Evolutionary conservation across 768 basidiomycete genomes (phyloP), one percentile per base, ranked within the genome.

Genomic region (Suillus hirtellus): DNA sequence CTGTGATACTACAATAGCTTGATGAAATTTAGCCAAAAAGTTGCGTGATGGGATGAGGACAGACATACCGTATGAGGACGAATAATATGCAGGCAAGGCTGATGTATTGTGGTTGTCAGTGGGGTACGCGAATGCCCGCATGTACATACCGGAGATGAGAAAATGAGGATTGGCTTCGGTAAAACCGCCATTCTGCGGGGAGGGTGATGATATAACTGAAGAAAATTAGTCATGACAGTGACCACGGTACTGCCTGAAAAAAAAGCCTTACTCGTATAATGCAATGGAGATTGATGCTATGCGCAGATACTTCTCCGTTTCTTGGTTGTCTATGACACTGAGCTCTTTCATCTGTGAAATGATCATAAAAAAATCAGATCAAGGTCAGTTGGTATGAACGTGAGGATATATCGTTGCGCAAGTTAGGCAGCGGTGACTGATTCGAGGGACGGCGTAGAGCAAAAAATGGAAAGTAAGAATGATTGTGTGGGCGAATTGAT

Each of bases 1-100:
- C 77, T 2, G 77, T n/a, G 37, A 88, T 76, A 70, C 84, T 87
- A 46, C 67, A 59, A 69, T 75, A 75, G 37, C 74, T 76, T 60
- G 19, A n/a, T 52, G 4, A 24, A 42, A 53, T 4, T 11, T 4
- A 15, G 54, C 1, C 7, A 55, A 5, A 38, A 21, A 1, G 1
- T 6, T 14, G n/a, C 40, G 37, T 2, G 27, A 37, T 4, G n/a
- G 4, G 37, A 27, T 1, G 27, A 61, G 19, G 31, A 31, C n/a
- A 24, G 19, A 58, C 71, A 1, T 15, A 69, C 75, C 73, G 73
- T 67, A 75, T 75, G 64, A 76, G 75, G 34, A 76, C 6, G 43
- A 75, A 76, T 60, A 75, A 68, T 68, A 74, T 15, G 66, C 75
- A 75, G 9, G 69, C 75, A 65, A 73, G 65, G 31, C 74, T 75